Base-by-base conservation (phyloP, 441 rosid genomes). In the Erodium moschatum region DNA sequence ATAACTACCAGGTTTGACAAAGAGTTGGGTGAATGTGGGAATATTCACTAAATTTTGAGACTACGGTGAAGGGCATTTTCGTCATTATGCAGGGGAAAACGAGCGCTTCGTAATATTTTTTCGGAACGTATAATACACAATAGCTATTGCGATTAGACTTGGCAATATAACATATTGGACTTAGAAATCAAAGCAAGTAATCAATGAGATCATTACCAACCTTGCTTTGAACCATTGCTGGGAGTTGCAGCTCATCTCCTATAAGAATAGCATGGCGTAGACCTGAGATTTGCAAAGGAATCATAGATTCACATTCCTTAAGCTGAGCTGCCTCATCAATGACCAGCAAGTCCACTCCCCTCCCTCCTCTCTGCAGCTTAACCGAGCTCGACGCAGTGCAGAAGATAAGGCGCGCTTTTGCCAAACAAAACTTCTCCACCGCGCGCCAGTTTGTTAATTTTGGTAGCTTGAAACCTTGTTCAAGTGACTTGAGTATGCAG, bases 291-390 rank as follows among this genome's bases (percentile, higher is more conserved):
- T 67, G 75, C 5, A 73, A 61, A 11, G 75, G 75, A 38, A 72
- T 72, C 15, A 19, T 21, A 15, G 75, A 72, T 54, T 72, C 75
- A 27, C 75, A 72, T 58, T 72, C 75, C 19, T 61, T 72, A 42
- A 72, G 31, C 75, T 60, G 71, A 29, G 75, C 71, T 20, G 75
- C 75, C 44, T 73, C 75, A 68, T 73, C 75, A 21, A 67, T 73
- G 2, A 73, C 68, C 52, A 73, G 7, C 21, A 67, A 20, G 13
- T 73, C 24, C 52, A 63, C 3, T 35, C 71, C 52, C 62, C 9
- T 9, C 67, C 42, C 27, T 24, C 27, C 27, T 24, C 27, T 24
- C 0, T 24, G 31, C 64, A 73, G 54, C 71, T 48, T 73, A 61
- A 27, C 38, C 9, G 76, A 38, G 31, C 64, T 61, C 1, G 71